Evolutionary conservation across 345 rosid genomes (phyloP), one percentile per base, ranked within the genome.

Genomic region (Acer yangbiense): DNA sequence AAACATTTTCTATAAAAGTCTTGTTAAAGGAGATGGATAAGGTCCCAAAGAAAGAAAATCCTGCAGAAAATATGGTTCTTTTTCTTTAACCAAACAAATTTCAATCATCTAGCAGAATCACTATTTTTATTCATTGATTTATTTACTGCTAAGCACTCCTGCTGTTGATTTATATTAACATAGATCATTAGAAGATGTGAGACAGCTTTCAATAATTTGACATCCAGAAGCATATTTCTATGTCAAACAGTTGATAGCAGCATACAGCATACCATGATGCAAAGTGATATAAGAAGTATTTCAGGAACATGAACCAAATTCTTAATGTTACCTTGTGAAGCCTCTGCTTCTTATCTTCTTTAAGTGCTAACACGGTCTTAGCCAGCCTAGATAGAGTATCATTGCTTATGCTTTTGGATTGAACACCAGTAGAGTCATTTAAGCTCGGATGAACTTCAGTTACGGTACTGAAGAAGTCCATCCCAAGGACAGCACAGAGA

Each of bases 371-470:
- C 54, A 95, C 97, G 23, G 94, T 94, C 85, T 86, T 87, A 72
- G 95, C 98, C 83, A 95, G 84, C 76, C 87, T 86, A 44, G 91
- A 87, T 69, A 95, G 85, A 2, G 97, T 95, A 68, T 90, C 99
- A 78, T 95, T 91, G 89, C 99, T 92, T 64, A 95, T 95, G 89
- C 98, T 95, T 85, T 89, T 93, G 32, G 94, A 87, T 75, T 92
- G 93, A 79, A 78, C 83, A 81, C 81, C 83, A 67, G 81, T 78
- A 2, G 90, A 82, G 74, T 92, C 99, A 87, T 87, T 89, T 82
- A 95, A 90, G 92, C 98, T 95, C 10, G 99, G 97, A 84, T 95
- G 98, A 85, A 94, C 98, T 79, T 92, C 95, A 46, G 91, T 91
- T 71, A 95, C 85, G 4, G 97, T 87, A 69, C 89, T 81, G 75